Evolutionary conservation across 495 filamentous ascomycete species (phyloP), one percentile per base, ranked within the genome.

Genomic region (Articulospora tetracladia): DNA sequence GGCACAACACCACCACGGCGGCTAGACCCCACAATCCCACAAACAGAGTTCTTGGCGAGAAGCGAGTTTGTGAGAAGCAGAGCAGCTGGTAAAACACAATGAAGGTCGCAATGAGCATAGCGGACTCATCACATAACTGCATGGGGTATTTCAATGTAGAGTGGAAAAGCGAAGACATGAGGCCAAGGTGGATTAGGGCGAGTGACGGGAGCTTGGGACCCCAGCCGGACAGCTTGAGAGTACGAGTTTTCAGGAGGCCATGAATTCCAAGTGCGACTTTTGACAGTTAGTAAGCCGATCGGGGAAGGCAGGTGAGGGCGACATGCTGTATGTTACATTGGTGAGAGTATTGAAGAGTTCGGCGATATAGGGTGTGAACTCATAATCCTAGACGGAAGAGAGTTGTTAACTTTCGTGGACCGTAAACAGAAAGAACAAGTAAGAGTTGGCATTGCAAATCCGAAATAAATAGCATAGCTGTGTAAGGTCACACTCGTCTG

Each of bases 61-160:
- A 26, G 8, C 23, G 23, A n/a, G 55, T 48, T 23, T 57, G 55
- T 19, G 39, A 57, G 24, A 57, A 57, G 13, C 30, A 57, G 3
- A 57, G 25, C 2, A 57, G 55, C 10, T 41, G 55, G 41, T 57
- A 49, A 25, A 48, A 57, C 0, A 57, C 55, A 12, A 57, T 57
- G 26, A 57, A 57, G 22, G 55, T 57, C 3, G 55, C 55, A 15
- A 57, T 57, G 23, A 57, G 39, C 55, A 57, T 57, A n/a, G 55
- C 34, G 19, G 39, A 57, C 34, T 57, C 55, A 49, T 57, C 55
- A 28, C 55, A 57, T 25, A 57, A 20, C 23, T 57, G 55, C 12
- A 41, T 57, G 25, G 39, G 39, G 44, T 57, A 57, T 34, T 57
- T 57, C 23, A 57, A 24, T 11, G 36, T 57, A 0, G 55, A 57